Conservation (phyloP, 2,329 filamentous ascomycete species). For the Alternaria novae-zelandiae region DNA sequence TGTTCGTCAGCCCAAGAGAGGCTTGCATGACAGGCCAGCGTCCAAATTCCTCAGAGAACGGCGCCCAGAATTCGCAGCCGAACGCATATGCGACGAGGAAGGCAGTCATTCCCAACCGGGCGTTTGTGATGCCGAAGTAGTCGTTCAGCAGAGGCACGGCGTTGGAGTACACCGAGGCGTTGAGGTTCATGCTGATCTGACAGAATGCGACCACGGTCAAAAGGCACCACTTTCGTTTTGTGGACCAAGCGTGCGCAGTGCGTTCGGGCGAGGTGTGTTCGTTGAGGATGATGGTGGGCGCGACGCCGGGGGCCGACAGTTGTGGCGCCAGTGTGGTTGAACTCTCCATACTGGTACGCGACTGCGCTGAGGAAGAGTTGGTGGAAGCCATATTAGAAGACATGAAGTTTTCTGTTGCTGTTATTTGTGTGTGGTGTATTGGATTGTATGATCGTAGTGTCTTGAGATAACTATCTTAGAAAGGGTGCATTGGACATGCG, state of each 20-base stretch:
- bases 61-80: slow-evolving; percentile 85
- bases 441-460: neutral
- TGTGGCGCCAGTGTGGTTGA: neutral
- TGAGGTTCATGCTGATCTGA: slow-evolving; percentile 61
- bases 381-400: neutral
- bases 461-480: neutral
- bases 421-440: neutral
- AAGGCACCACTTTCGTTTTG: slow-evolving; percentile 60
- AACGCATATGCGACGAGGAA: slow-evolving; percentile 82
- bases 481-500: neutral
- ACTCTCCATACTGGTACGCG: neutral
- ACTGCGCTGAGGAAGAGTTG: neutral
- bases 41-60: slow-evolving; percentile 78
- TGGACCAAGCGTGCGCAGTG: slow-evolving; percentile 54
- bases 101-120: slow-evolving; percentile 69
- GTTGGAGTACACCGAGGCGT: slow-evolving; percentile 62
- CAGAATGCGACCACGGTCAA: slow-evolving; percentile 60
- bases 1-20: slow-evolving; percentile 64
- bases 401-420: neutral
- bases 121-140: slow-evolving; percentile 47
- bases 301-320: neutral
- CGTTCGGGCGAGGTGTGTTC: neutral
- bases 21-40: slow-evolving; percentile 79
- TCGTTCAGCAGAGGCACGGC: slow-evolving; percentile 59
- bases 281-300: neutral